phyloP scores from a whole-genome alignment of 164 flowering plant species.

The Kingdonia uniflora region DNA sequence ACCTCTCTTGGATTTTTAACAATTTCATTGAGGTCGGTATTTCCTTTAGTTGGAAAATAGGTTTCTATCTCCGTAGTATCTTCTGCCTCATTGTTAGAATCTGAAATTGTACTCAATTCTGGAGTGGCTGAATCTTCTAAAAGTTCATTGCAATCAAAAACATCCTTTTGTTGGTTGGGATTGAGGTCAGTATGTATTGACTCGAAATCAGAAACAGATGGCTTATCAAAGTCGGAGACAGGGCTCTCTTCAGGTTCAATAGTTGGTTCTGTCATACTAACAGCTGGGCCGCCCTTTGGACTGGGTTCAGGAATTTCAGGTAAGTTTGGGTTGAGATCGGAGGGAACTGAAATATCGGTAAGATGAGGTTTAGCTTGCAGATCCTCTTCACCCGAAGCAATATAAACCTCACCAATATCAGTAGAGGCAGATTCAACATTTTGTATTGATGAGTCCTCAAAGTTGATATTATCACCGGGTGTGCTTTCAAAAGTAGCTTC shows the following conservation, averaged over 20 bases:
- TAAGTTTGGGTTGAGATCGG: constrained; percentile 15
- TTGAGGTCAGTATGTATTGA: constrained; percentile 11
- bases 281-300: constrained; percentile 15
- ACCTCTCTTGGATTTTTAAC: constrained; percentile 21
- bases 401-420: constrained; percentile 18
- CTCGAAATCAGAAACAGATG: constrained; percentile 16
- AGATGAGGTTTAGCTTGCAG: constrained; percentile 21
- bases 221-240: constrained; percentile 9
- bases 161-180: constrained; percentile 16
- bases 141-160: constrained; percentile 14
- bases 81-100: constrained; percentile 17
- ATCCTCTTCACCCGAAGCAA: constrained; percentile 25
- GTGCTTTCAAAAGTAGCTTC: constrained; percentile 29
- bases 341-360: constrained; percentile 23
- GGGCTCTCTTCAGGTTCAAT: constrained; percentile 23
- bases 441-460: constrained; percentile 9
- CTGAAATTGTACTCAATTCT: constrained; percentile 19
- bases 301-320: constrained; percentile 18
- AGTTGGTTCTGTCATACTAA: constrained; percentile 15
- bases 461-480: constrained; percentile 20
- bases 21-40: constrained; percentile 16
- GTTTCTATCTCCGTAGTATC: constrained; percentile 15
- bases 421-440: constrained; percentile 17
- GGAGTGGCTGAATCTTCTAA: constrained; percentile 19
- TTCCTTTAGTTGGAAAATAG: constrained; percentile 18